Conservation (phyloP, 257 asterid species). For the Solanum sitiens region DNA sequence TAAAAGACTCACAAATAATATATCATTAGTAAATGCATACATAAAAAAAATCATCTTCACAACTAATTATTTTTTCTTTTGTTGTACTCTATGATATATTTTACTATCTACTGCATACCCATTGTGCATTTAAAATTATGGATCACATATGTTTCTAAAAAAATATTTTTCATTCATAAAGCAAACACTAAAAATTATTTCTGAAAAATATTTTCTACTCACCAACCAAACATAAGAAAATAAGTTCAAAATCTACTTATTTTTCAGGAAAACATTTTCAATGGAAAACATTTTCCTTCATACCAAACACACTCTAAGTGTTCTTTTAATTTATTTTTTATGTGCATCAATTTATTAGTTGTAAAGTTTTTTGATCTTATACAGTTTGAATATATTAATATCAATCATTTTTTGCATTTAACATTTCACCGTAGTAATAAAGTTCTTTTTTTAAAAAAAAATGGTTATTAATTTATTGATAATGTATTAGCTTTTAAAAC, state of each 20-base stretch:
- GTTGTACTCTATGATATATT: not conserved
- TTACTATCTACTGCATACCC: not conserved
- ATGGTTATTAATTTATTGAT: not conserved
- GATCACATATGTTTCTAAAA: not conserved
- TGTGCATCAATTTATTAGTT: too few species aligned
- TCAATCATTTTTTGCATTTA: too few species aligned
- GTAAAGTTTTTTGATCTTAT: not conserved
- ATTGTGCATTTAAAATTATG: not conserved
- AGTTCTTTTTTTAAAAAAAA: not conserved
- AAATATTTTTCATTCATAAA: too few species aligned
- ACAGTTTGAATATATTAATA: too few species aligned
- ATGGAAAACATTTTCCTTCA: too few species aligned
- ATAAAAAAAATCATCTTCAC: not conserved
- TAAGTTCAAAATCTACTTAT: too few species aligned
- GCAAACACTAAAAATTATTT: too few species aligned
- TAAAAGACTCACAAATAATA: not conserved
- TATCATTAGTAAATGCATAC: not conserved
- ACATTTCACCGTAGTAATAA: not conserved
- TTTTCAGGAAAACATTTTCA: too few species aligned
- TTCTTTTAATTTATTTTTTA: too few species aligned
- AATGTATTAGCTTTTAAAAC: not conserved
- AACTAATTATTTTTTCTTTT: not conserved
- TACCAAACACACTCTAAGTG: too few species aligned
- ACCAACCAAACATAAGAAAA: too few species aligned
- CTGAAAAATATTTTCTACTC: too few species aligned